Evolutionary conservation across 345 rosid genomes (phyloP).

Genomic region (Eucalyptus dawsonii): DNA sequence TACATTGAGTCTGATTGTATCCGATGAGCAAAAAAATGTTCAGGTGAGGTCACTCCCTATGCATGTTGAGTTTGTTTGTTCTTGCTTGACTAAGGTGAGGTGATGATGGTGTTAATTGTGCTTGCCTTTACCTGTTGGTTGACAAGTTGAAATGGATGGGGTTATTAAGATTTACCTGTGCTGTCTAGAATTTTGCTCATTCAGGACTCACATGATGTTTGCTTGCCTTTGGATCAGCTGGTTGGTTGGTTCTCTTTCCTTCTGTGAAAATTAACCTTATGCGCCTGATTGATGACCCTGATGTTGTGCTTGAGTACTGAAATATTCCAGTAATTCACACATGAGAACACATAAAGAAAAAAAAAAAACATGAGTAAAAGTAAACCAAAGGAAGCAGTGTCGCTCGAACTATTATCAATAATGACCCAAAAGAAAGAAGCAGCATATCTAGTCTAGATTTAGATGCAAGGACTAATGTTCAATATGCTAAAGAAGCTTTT

Average conservation of each 20-base stretch:
- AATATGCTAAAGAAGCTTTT: not conserved
- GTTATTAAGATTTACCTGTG: not conserved
- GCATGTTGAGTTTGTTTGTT: not conserved
- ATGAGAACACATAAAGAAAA: not conserved
- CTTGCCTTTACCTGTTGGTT: not conserved
- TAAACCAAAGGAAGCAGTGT: not conserved
- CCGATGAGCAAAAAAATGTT: constrained; percentile 88
- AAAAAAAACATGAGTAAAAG: not conserved
- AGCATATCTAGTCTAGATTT: not conserved
- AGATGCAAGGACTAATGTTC: not conserved
- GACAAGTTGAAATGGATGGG: not conserved
- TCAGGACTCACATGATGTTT: not conserved
- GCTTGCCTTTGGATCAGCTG: not conserved
- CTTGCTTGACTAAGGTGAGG: not conserved
- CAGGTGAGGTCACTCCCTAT: constrained; percentile 39
- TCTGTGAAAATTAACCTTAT: not conserved
- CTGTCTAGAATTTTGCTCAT: not conserved
- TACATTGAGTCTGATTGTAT: constrained; percentile 81
- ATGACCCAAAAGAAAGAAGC: not conserved
- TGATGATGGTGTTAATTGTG: not conserved
- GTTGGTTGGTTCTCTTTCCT: not conserved
- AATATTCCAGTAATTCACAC: not conserved
- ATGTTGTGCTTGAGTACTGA: not conserved
- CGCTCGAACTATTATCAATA: not conserved
- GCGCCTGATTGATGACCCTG: not conserved